Base-by-base conservation (phyloP, 305 asterid genomes). In the Solanum chacoense region DNA sequence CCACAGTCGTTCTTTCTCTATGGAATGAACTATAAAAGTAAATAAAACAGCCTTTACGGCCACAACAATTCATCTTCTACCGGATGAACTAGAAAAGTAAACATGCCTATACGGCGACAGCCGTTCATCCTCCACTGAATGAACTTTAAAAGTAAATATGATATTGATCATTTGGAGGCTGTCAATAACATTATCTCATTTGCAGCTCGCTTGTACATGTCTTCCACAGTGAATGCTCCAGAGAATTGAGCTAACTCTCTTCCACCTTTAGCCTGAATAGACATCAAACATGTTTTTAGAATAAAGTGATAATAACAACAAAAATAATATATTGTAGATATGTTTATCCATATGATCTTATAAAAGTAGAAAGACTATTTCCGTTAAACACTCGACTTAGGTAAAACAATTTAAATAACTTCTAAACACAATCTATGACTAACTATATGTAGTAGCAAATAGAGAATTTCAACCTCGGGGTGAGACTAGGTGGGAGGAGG, bases 121-220 rank as follows among this genome's bases (percentile, higher is more conserved):
- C 1, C 11, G 11, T 59, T 59, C n/a, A 24, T 26, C 32, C 31
- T 59, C 24, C 26, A 18, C 26, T 7, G 2, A 7, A 59, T 8
- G 69, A 59, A 59, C 11, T 59, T 22, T 26, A 8, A 59, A 59
- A 59, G 11, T 24, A 67, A 67, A 10, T 67, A 67, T n/a, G 12
- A 24, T 5, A 67, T 67, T 1, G 8, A 24, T 40, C 85, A 42
- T 8, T 90, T 92, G 88, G 94, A 81, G 85, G 90, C 89, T 86
- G 93, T 88, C 94, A 95, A 88, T 32, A 85, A 24, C 91, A 93
- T 90, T 71, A 97, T 93, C 89, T 97, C 97, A 29, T 92, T 92
- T 31, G 95, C 95, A 37, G 95, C 98, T 88, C 91, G 94, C 90
- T 94, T 94, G 95, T 91, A 95, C 40, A 93, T 85, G 73, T 96